Evolutionary conservation across 179 eudicot species (phyloP).

Genomic region (Gypsophila paniculata): DNA sequence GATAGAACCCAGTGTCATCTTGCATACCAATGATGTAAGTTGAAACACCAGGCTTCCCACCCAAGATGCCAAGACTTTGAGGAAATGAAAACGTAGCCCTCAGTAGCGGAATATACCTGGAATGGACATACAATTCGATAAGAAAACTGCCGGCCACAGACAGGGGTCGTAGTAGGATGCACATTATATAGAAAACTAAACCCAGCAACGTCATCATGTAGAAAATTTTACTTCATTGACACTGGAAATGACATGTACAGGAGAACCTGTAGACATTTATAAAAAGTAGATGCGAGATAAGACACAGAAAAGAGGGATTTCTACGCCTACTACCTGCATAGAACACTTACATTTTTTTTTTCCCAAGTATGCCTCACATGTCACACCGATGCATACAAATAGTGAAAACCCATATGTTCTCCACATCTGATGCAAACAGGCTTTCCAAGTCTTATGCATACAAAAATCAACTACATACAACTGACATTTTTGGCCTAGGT

Average conservation of each 20-base stretch:
- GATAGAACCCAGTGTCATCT: conserved; percentile 85
- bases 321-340: neutral
- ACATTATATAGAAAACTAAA: neutral
- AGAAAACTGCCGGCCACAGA: neutral
- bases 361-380: neutral
- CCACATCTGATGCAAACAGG: neutral
- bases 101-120: conserved; percentile 82
- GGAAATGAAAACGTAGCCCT: conserved; percentile 79
- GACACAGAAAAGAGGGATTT: neutral
- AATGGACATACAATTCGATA: conserved; percentile 6
- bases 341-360: neutral
- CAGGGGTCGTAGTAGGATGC: neutral
- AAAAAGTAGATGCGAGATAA: neutral
- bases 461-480: conserved; percentile 1
- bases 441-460: neutral
- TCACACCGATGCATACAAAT: neutral
- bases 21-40: conserved; percentile 88
- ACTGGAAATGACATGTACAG: neutral
- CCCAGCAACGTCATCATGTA: neutral
- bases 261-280: neutral
- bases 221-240: neutral
- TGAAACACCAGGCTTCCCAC: conserved; percentile 96
- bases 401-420: neutral
- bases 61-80: conserved; percentile 92
- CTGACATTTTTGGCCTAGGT: neutral